phyloP scores from a whole-genome alignment of 2,329 filamentous ascomycete genomes.

The Emergomyces orientalis region DNA sequence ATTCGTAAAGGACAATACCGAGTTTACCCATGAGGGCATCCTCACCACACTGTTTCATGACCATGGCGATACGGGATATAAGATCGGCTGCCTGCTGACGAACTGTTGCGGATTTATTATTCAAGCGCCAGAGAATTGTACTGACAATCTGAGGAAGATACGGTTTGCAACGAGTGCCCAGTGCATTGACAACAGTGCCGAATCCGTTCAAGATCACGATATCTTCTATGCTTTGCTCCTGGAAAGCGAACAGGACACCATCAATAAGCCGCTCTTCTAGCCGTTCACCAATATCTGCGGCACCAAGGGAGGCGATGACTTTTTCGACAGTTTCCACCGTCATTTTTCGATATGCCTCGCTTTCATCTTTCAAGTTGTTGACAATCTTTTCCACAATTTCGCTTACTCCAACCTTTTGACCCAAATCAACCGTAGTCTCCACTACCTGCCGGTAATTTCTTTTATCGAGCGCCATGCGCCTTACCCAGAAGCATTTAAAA shows the following conservation, averaged over 20 bases:
- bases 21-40: constrained; percentile 94
- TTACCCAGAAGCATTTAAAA: constrained; percentile 98
- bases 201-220: constrained; percentile 95
- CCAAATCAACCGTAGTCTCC: constrained; percentile 93
- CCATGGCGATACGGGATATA: constrained; percentile 92
- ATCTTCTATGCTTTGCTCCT: constrained; percentile 95
- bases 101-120: constrained; percentile 96
- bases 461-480: constrained; percentile 93
- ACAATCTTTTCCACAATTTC: constrained; percentile 93
- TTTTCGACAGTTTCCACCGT: constrained; percentile 97
- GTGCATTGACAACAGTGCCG: constrained; percentile 90
- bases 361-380: constrained; percentile 94
- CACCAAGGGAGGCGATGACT: constrained; percentile 82
- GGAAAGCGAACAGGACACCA: constrained; percentile 90
- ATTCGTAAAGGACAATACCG: constrained; percentile 90
- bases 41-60: constrained; percentile 98
- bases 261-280: constrained; percentile 91
- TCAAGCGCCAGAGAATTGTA: constrained; percentile 90
- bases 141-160: constrained; percentile 95
- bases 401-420: constrained; percentile 93
- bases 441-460: constrained; percentile 97
- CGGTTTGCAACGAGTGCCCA: constrained; percentile 87
- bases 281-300: constrained; percentile 85
- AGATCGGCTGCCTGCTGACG: constrained; percentile 94
- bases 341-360: constrained; percentile 97